Percentiles rank a stretch among this genome's conserved stretches.
Conservation (phyloP, 2,329 filamentous ascomycete species). For the Penicillium freii region DNA sequence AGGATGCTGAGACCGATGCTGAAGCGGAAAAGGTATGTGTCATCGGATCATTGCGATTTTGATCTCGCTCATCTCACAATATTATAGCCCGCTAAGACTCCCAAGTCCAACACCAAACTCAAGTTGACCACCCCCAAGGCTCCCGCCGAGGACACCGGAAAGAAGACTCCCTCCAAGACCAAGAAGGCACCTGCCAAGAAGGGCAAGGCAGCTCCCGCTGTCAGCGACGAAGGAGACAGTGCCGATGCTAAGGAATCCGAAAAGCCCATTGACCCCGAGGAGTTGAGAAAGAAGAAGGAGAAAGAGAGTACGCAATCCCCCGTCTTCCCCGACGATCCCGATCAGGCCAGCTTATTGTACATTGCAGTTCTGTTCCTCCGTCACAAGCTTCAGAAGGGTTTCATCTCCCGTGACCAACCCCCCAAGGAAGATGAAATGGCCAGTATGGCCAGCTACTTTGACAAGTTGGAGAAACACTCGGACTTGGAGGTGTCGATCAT, state of each 20-base stretch:
- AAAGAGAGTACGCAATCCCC: constrained; percentile 49
- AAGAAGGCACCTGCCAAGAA: constrained; percentile 51
- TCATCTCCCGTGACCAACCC: constrained; percentile 77
- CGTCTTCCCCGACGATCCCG: not conserved
- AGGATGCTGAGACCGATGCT: constrained; percentile 61
- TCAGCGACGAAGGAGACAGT: constrained; percentile 60
- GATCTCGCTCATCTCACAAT: constrained; percentile 8
- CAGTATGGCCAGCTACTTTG: constrained; percentile 47
- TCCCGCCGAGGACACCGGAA: constrained; percentile 42
- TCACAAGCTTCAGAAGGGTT: constrained; percentile 91
- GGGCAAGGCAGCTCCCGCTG: constrained; percentile 49
- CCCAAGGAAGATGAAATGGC: constrained; percentile 71
- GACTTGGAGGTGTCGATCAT: constrained; percentile 90
- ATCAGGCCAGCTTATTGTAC: constrained; percentile 4
- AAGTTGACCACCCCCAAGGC: constrained; percentile 60
- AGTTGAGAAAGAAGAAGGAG: constrained; percentile 57
- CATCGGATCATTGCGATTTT: not conserved
- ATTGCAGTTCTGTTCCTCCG: constrained; percentile 78
- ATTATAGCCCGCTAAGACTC: constrained; percentile 59
- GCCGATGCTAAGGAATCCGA: constrained; percentile 53
- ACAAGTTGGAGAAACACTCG: constrained; percentile 74
- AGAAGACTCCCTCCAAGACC: constrained; percentile 55
- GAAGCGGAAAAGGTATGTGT: constrained; percentile 66
- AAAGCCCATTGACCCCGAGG: constrained; percentile 54
- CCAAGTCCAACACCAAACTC: constrained; percentile 59